phyloP scores from a whole-genome alignment of 2,329 filamentous ascomycete genomes.

The Aspergillus uvarum region DNA sequence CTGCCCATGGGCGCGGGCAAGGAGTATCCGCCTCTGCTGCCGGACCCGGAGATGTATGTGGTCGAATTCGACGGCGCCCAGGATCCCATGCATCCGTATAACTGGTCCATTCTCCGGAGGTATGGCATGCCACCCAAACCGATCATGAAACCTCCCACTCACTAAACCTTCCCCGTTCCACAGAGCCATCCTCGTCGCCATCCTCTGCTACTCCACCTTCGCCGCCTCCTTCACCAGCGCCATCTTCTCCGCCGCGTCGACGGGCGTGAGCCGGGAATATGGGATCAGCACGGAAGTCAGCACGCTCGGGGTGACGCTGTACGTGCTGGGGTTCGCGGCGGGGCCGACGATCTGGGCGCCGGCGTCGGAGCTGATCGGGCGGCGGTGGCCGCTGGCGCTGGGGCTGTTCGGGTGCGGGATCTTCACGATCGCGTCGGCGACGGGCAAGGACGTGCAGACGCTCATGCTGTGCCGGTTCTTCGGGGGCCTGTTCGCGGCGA shows the following conservation, averaged over 20 bases:
- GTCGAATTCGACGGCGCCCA: constrained; percentile 56
- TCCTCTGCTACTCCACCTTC: constrained; percentile 49
- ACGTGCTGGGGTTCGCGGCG: constrained; percentile 55
- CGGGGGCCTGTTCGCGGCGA: constrained; percentile 47
- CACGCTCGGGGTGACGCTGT: constrained; percentile 50
- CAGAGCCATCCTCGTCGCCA: constrained; percentile 23
- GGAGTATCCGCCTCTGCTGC: constrained; percentile 51
- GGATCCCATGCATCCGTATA: constrained; percentile 54
- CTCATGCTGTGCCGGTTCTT: constrained; percentile 50
- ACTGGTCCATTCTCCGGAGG: constrained; percentile 52
- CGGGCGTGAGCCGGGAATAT: constrained; percentile 52
- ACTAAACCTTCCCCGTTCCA: not conserved
- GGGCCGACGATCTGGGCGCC: constrained; percentile 66
- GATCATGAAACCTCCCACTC: not conserved
- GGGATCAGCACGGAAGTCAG: constrained; percentile 46
- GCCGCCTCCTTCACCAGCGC: constrained; percentile 54
- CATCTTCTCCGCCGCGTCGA: constrained; percentile 68
- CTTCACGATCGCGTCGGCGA: constrained; percentile 49
- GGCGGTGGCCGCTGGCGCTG: constrained; percentile 53
- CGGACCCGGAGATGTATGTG: constrained; percentile 53
- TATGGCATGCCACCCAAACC: constrained; percentile 8
- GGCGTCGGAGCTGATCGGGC: constrained; percentile 60
- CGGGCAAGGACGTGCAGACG: constrained; percentile 42
- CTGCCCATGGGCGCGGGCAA: constrained; percentile 42
- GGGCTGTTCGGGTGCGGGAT: constrained; percentile 45